phyloP scores from a whole-genome alignment of 176 grass and related monocot genomes.

The Hordeum vulgare region DNA sequence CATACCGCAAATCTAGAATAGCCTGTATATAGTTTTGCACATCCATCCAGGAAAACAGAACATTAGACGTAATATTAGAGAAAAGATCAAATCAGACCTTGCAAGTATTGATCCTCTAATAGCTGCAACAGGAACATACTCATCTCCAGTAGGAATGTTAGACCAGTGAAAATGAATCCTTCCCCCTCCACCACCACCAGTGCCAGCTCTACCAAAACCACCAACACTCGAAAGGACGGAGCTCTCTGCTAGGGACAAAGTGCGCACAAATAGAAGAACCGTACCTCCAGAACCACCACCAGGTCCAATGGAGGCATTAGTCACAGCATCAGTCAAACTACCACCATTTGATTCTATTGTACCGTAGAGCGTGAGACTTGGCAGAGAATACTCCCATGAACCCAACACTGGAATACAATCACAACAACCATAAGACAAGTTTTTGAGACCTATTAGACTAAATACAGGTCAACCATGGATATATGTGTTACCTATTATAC shows the following conservation, averaged over 20 bases:
- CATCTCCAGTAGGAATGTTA: constrained; percentile 88
- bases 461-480: not conserved
- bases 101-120: constrained; percentile 70
- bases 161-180: constrained; percentile 99
- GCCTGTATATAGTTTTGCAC: not conserved
- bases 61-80: constrained; percentile 7
- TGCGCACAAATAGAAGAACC: constrained; percentile 87
- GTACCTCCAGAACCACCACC: constrained; percentile 98
- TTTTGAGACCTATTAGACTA: constrained; percentile 3
- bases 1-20: not conserved
- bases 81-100: constrained; percentile 53
- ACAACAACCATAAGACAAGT: constrained; percentile 19
- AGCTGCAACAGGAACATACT: constrained; percentile 84
- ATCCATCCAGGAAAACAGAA: constrained; percentile 16
- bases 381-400: constrained; percentile 83
- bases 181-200: constrained; percentile 89
- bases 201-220: constrained; percentile 51
- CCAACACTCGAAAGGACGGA: constrained; percentile 81
- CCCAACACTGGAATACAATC: constrained; percentile 72
- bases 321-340: constrained; percentile 31
- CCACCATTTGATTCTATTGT: constrained; percentile 88
- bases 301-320: constrained; percentile 47
- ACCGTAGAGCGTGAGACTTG: constrained; percentile 62
- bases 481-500: constrained; percentile 76
- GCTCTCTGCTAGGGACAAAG: constrained; percentile 51